phyloP scores from a whole-genome alignment of 441 rosid genomes.

The Euphorbia celastroides region DNA sequence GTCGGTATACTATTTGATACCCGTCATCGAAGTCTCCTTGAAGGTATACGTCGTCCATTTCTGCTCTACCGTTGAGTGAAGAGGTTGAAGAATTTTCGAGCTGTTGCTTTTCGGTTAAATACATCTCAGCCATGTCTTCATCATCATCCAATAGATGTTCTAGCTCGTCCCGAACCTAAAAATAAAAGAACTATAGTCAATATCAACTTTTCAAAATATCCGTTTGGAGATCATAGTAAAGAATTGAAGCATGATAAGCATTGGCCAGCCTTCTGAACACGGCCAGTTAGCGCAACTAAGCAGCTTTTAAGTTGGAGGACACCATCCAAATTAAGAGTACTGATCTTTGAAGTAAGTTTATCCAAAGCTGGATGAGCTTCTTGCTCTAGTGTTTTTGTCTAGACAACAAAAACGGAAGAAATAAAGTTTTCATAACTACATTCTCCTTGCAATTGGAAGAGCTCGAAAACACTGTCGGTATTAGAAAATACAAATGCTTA shows the following conservation, averaged over 20 bases:
- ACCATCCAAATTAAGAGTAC: slow-evolving; percentile 83
- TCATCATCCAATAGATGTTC: slow-evolving; percentile 87
- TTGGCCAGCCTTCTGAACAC: slow-evolving; percentile 91
- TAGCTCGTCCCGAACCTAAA: slow-evolving; percentile 75
- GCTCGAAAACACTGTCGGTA: not conserved
- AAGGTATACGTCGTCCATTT: slow-evolving; percentile 41
- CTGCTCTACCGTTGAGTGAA: slow-evolving; percentile 50
- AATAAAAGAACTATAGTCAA: not conserved
- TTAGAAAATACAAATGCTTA: slow-evolving; percentile 15
- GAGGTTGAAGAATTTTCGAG: slow-evolving; percentile 56
- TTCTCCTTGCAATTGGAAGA: not conserved
- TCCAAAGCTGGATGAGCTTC: slow-evolving; percentile 93
- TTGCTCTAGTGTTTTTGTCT: slow-evolving; percentile 72
- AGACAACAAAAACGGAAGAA: slow-evolving; percentile 6
- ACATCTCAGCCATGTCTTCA: slow-evolving; percentile 97
- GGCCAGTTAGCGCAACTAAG: slow-evolving; percentile 81
- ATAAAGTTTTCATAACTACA: not conserved
- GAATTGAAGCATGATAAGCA: no score
- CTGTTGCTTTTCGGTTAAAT: slow-evolving; percentile 65
- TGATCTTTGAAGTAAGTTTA: slow-evolving; percentile 85
- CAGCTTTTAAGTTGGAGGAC: slow-evolving; percentile 93
- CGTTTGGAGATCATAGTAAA: no score
- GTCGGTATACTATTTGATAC: slow-evolving; percentile 1
- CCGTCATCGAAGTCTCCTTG: slow-evolving; percentile 49
- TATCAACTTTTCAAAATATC: not conserved